These are phyloP conservation scores for Penicillium turbatum DNA, from an alignment of 495 filamentous ascomycete species.

Conservation along the genomic window DNA sequence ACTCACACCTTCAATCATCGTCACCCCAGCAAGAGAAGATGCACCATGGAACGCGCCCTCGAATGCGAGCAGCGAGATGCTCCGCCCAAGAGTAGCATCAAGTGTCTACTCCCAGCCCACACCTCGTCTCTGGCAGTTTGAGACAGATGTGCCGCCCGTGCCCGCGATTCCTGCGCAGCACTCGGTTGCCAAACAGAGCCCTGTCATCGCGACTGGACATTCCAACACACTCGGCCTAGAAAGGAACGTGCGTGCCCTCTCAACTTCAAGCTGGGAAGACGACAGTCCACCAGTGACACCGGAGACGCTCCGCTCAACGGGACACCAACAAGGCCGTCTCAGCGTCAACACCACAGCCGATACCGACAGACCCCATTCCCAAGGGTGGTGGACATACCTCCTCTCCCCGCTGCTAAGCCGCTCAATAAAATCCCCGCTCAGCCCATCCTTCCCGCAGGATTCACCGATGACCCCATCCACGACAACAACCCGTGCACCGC, in stretches of 20 bases:
- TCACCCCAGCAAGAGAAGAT: conserved; percentile 61
- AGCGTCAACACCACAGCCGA: conserved; percentile 38
- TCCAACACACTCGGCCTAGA: conserved; percentile 19
- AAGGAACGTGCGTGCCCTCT: conserved; percentile 34
- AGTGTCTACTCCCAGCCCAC: conserved; percentile 67
- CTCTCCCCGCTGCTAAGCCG: conserved; percentile 66
- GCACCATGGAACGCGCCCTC: conserved; percentile 48
- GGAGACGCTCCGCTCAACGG: conserved; percentile 13
- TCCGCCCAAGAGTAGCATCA: conserved; percentile 46
- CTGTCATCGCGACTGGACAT: conserved; percentile 26
- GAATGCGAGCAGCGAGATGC: conserved; percentile 24
- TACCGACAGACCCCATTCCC: conserved; percentile 54
- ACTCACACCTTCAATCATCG: conserved; percentile 55
- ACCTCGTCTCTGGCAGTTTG: conserved; percentile 25
- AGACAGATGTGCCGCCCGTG: conserved; percentile 51
- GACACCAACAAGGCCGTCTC: conserved; percentile 24
- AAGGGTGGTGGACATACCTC: conserved; percentile 87
- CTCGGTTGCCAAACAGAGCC: conserved; percentile 21
- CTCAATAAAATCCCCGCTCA: conserved; percentile 33
- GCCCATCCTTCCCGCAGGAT: conserved; percentile 30
- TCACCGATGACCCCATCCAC: conserved; percentile 27
- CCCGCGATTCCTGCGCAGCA: conserved; percentile 56
- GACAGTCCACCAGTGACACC: conserved; percentile 33
- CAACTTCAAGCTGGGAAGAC: conserved; percentile 57
- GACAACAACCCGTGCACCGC: conserved; percentile 20